phyloP scores from a whole-genome alignment of 2,329 filamentous ascomycete genomes.

The Macrophomina tecta region DNA sequence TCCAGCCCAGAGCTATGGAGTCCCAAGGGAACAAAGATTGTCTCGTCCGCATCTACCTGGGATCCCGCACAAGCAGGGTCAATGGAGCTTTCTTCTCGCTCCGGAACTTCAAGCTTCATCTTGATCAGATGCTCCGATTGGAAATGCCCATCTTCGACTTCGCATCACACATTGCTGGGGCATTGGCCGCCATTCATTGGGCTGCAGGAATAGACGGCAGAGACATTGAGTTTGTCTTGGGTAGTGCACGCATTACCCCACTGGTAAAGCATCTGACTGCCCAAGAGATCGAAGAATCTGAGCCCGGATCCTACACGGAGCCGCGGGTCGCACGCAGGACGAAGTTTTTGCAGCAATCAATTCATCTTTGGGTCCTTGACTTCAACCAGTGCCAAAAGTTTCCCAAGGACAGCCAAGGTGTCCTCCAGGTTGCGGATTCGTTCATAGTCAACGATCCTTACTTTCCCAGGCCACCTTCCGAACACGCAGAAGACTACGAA shows the following conservation, averaged over 20 bases:
- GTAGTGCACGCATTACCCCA: constrained; percentile 33
- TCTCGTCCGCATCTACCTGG: constrained; percentile 58
- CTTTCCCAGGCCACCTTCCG: constrained; percentile 51
- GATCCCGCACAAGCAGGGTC: constrained; percentile 38
- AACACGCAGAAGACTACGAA: not conserved
- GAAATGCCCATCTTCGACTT: constrained; percentile 23
- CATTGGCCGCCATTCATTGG: constrained; percentile 61
- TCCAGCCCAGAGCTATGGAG: not conserved
- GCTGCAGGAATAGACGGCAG: constrained; percentile 54
- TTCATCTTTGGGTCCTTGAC: constrained; percentile 56
- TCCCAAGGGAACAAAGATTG: constrained; percentile 49
- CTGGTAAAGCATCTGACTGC: not conserved
- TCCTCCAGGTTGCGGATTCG: constrained; percentile 50
- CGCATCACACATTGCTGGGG: constrained; percentile 56
- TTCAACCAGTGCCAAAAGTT: constrained; percentile 64
- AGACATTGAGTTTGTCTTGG: constrained; percentile 63
- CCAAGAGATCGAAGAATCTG: not conserved
- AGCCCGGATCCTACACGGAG: not conserved
- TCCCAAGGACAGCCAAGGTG: constrained; percentile 48
- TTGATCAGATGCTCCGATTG: constrained; percentile 58
- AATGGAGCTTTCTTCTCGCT: constrained; percentile 48
- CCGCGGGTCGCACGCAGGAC: not conserved
- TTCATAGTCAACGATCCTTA: constrained; percentile 61
- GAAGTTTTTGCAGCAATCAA: not conserved
- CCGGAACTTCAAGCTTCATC: constrained; percentile 57